Evolutionary conservation across 352 stramenopile genomes (phyloP).

Genomic region (Phytophthora melonis): DNA sequence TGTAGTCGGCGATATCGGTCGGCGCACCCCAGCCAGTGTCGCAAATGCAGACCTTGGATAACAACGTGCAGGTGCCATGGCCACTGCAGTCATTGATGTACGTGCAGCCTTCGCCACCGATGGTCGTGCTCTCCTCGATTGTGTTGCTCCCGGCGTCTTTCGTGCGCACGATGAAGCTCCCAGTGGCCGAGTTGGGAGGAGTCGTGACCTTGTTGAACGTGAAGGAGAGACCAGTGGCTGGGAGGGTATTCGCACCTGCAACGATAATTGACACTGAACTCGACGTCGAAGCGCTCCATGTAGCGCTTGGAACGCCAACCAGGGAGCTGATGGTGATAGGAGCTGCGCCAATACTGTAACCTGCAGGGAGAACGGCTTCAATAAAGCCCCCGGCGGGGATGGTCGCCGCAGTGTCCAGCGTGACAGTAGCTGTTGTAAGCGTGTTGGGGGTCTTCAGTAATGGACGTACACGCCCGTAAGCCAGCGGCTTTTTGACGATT

Average conservation of each 20-base stretch:
- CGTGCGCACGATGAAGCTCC: conserved; percentile 66
- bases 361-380: conserved; percentile 59
- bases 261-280: conserved; percentile 35
- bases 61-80: conserved; percentile 79
- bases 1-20: conserved; percentile 78
- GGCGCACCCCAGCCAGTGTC: conserved; percentile 63
- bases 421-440: conserved; percentile 49
- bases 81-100: conserved; percentile 88
- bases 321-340: conserved; percentile 35
- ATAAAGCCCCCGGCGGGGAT: conserved; percentile 57
- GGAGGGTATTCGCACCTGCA: conserved; percentile 36
- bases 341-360: conserved; percentile 43
- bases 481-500: conserved; percentile 74
- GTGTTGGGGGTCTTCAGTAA: conserved; percentile 46
- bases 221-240: conserved; percentile 42
- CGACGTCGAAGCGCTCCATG: conserved; percentile 31
- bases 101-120: conserved; percentile 68
- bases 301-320: conserved; percentile 46
- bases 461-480: conserved; percentile 59
- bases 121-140: conserved; percentile 61
- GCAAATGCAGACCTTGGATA: conserved; percentile 73
- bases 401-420: conserved; percentile 45
- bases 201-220: conserved; percentile 64
- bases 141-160: conserved; percentile 48
- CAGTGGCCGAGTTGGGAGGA: conserved; percentile 46